A percentile compares a stretch with the other conserved stretches of the same genome.
Conservation (phyloP, 2,329 filamentous ascomycete genomes). For the Anthostomella pinea region DNA sequence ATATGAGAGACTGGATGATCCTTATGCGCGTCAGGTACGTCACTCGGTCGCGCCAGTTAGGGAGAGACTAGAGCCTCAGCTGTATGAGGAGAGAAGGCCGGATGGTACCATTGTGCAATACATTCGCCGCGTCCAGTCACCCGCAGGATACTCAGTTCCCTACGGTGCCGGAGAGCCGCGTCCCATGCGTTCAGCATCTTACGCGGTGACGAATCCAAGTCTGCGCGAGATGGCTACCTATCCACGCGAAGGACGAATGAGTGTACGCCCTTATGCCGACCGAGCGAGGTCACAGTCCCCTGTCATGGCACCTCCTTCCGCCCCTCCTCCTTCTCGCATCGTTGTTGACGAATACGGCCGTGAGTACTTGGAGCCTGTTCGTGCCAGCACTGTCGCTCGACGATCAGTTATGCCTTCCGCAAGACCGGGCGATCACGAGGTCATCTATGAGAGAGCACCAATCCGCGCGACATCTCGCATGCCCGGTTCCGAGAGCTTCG, state of each 20-base stretch:
- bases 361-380: constrained; percentile 64
- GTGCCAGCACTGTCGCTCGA: constrained; percentile 38
- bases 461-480: constrained; percentile 52
- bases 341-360: constrained; percentile 81
- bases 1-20: constrained; percentile 35
- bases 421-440: constrained; percentile 47
- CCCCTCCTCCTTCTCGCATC: constrained; percentile 61
- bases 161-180: constrained; percentile 38
- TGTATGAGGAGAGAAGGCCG: constrained; percentile 32
- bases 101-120: constrained; percentile 33
- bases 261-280: constrained; percentile 47
- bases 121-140: constrained; percentile 37
- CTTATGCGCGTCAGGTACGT: constrained; percentile 27
- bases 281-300: constrained; percentile 49
- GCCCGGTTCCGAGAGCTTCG: constrained; percentile 43
- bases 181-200: constrained; percentile 40
- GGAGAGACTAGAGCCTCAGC: constrained; percentile 25
- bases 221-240: constrained; percentile 42
- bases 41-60: constrained; percentile 28
- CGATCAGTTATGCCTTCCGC: constrained; percentile 50
- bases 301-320: constrained; percentile 42
- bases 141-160: constrained; percentile 35
- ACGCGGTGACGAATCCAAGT: constrained; percentile 39
- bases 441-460: constrained; percentile 64
- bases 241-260: constrained; percentile 46